Evolutionary conservation across 2,329 filamentous ascomycete species (phyloP).

Genomic region (Zasmidium citrigriseum): DNA sequence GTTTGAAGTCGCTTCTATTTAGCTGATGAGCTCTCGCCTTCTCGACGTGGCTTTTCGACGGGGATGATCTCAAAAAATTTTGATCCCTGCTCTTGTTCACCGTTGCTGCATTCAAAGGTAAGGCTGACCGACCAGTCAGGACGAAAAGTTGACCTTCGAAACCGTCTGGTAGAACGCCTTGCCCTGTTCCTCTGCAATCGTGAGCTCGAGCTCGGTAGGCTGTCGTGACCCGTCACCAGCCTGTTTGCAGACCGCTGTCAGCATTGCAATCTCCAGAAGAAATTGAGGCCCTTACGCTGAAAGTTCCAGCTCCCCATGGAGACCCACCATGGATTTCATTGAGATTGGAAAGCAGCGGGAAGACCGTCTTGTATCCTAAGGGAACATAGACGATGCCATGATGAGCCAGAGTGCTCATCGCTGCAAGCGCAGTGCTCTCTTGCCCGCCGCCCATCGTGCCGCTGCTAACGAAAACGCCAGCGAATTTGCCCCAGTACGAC

Average conservation of each 20-base stretch:
- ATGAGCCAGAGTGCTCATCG: conserved; percentile 81
- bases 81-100: too few relatives aligned
- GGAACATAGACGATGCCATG: conserved; percentile 93
- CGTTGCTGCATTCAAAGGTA: too few relatives aligned
- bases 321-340: conserved; percentile 77
- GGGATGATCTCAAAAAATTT: too few relatives aligned
- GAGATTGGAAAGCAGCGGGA: conserved; percentile 67
- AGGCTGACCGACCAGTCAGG: too few relatives aligned
- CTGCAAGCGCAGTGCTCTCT: conserved; percentile 76
- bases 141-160: too few relatives aligned
- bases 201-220: conserved; percentile 70
- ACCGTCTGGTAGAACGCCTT: conserved; percentile 74
- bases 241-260: too few relatives aligned
- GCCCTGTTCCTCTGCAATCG: conserved; percentile 77
- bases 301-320: conserved; percentile 89
- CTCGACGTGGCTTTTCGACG: too few relatives aligned
- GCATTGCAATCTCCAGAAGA: too few relatives aligned
- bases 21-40: too few relatives aligned
- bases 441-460: conserved; percentile 80
- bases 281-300: too few relatives aligned
- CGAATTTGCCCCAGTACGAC: conserved; percentile 70
- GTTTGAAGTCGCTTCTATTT: too few relatives aligned
- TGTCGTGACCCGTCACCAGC: conserved; percentile 77
- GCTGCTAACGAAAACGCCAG: conserved; percentile 85
- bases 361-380: conserved; percentile 79